Base-by-base conservation (phyloP, 371 early-diverging fungal genomes). In the Haplosporangium sp. region DNA sequence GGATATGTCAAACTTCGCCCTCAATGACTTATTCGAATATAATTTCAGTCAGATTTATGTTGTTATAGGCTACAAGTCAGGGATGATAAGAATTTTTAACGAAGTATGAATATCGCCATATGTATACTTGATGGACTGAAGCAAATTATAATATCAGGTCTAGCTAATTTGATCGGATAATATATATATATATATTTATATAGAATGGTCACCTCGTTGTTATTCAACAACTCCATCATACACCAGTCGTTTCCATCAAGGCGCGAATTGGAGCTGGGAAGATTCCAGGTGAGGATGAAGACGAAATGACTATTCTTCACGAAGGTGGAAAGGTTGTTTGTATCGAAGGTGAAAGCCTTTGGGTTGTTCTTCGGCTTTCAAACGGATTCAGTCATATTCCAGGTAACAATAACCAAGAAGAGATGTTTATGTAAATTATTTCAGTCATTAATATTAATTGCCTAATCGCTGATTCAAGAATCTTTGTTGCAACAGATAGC, bases 51-150 rank as follows among this genome's bases (percentile, higher is more conserved):
- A 89, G 68, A 84, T 88, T 27, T 90, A 87, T 67, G 76, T 89
- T 17, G 88, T 90, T 74, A 83, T 87, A 60, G 90, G 90, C 27
- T 90, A 90, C 72, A 87, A 82, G 48, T 86, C 89, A 34, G 90
- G 90, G 1, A 88, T 89, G 89, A 77, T 90, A 55, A 81, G 88
- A 34, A 85, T 90, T n/a, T 90, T 88, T 75, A 87, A 88, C 69
- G 86, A 88, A 63, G 90, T 87, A 84, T 67, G 44, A 13, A 15
- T n/a, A 8, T 15, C 11, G 5, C 3, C 6, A 34, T 15, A 4
- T 10, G 34, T 4, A 55, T 35, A 55, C 55, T 35, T 55, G 7
- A 34, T 27, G 27, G 27, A 27, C 27, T 27, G 27, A 27, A 27
- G 27, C 27, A 27, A 27, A 27, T 27, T 27, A 27, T 27, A 27